Conservation (phyloP, 306 rosid species). For the Carpinus viminea region DNA sequence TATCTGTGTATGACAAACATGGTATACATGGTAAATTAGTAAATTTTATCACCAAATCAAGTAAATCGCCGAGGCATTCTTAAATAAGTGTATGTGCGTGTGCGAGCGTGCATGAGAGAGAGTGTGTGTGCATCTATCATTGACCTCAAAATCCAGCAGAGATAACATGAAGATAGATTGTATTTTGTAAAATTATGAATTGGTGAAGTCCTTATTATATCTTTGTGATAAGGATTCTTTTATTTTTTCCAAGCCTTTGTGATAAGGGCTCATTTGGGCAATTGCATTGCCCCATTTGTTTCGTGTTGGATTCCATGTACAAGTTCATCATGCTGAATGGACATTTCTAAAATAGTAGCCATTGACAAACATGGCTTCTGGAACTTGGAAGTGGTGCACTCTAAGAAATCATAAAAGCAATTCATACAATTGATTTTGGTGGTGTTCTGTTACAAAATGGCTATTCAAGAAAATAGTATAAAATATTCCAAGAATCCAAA, state of each 20-base stretch:
- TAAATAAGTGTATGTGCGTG: background rate
- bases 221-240: background rate
- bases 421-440: background rate
- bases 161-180: background rate
- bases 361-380: constrained; percentile 10
- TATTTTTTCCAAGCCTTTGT: background rate
- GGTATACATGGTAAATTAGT: constrained; percentile 28
- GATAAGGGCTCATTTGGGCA: background rate
- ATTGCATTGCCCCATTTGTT: constrained; percentile 6
- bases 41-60: constrained; percentile 9
- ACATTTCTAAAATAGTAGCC: constrained; percentile 22
- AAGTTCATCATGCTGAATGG: constrained; percentile 11
- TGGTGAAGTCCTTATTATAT: background rate
- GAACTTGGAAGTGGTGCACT: background rate
- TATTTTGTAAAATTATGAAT: constrained; percentile 14
- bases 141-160: constrained; percentile 13
- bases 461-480: background rate
- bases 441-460: background rate
- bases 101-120: background rate
- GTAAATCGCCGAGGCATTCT: constrained; percentile 8
- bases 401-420: background rate
- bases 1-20: constrained; percentile 58
- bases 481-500: background rate
- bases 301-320: background rate
- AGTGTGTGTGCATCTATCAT: constrained; percentile 1